Evolutionary conservation across 176 grass and related monocot species (phyloP).

Genomic region (Oryza coarctata): DNA sequence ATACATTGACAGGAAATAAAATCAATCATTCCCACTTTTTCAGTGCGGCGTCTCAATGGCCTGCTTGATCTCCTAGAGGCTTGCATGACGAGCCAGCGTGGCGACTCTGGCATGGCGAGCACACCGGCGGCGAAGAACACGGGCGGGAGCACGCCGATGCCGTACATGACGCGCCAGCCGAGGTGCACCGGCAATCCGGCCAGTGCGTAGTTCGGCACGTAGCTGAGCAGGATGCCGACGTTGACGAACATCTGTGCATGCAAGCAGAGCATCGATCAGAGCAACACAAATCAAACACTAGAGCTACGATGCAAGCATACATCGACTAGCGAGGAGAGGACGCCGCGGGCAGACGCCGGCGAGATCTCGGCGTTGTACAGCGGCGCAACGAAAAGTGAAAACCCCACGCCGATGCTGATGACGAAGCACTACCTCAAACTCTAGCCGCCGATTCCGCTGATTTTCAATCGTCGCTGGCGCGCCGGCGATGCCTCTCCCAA

Average conservation of each 20-base stretch:
- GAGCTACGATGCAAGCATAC: background rate
- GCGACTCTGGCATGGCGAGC: constrained; percentile 49
- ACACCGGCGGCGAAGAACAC: constrained; percentile 29
- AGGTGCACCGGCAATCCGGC: background rate
- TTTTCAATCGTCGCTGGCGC: no score
- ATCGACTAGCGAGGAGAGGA: background rate
- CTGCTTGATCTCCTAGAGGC: background rate
- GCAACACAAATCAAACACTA: background rate
- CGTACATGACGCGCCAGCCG: constrained; percentile 41
- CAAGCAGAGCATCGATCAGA: background rate
- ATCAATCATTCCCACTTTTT: no score
- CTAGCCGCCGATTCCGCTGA: no score
- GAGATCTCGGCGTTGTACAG: constrained; percentile 1
- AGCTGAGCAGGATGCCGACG: background rate
- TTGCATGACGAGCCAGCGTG: constrained; percentile 45
- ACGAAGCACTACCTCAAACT: no score
- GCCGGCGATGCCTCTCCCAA: no score
- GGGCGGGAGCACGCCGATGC: constrained; percentile 6
- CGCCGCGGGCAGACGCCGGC: background rate
- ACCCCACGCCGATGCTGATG: background rate
- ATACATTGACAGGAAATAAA: no score
- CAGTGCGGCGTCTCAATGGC: background rate
- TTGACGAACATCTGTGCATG: background rate
- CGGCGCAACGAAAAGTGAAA: background rate
- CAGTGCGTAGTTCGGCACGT: background rate